These are phyloP conservation scores for Metschnikowia proteae DNA, from an alignment of 805 yeast species.

Conservation along the genomic window DNA sequence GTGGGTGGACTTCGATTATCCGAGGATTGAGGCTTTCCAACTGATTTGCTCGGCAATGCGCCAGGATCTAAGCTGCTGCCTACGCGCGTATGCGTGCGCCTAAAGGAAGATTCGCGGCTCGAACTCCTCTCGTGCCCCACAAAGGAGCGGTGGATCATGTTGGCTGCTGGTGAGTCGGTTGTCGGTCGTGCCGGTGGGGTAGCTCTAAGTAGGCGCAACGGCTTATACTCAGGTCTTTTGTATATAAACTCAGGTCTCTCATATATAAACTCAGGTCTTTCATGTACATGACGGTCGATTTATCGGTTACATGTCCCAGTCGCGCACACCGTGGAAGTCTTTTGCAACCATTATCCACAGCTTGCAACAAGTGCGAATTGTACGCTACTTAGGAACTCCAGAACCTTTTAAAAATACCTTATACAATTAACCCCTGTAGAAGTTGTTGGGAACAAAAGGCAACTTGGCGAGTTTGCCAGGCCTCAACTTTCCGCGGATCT, in stretches of 20 bases:
- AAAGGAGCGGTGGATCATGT: no score
- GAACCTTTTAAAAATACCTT: background rate
- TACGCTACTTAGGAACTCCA: background rate
- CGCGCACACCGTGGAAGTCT: background rate
- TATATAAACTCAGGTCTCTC: no score
- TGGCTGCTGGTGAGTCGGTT: no score
- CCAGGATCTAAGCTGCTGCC: background rate
- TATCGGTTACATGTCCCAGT: background rate
- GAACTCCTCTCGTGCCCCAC: no score
- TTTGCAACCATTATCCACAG: background rate
- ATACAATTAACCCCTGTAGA: conserved; percentile 46
- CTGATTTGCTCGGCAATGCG: no score
- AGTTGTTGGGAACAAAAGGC: conserved; percentile 79
- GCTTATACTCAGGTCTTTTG: no score
- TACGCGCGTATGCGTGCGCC: background rate
- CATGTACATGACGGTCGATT: no score
- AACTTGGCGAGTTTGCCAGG: conserved; percentile 73
- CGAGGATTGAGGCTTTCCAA: no score
- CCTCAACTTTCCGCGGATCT: conserved; percentile 79
- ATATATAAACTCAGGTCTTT: no score
- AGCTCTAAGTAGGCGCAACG: no score
- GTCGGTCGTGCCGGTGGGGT: no score
- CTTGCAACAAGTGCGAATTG: background rate
- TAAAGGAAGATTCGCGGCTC: background rate
- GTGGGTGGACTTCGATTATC: no score